A percentile compares a stretch with the other conserved stretches of the same genome.
Conservation (phyloP, 345 rosid species). For the Brassica nigra region DNA sequence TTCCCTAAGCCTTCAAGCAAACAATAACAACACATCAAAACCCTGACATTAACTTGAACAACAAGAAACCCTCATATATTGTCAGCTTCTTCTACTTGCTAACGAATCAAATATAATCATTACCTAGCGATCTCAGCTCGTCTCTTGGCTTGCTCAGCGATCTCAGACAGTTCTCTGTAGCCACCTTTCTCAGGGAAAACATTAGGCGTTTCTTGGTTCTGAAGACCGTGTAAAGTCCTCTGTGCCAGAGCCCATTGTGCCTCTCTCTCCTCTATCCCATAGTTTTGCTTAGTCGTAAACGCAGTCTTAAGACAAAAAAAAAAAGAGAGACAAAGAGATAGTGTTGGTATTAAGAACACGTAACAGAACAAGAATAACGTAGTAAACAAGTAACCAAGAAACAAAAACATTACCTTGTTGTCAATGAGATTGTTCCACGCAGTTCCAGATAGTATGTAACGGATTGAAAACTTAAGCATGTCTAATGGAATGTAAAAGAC, state of each 20-base stretch:
- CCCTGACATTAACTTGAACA: constrained; percentile 4
- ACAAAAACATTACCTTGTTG: constrained; percentile 59
- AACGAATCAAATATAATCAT: neutral
- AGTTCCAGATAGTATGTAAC: constrained; percentile 76
- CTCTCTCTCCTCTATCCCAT: constrained; percentile 82
- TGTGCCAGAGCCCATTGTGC: constrained; percentile 93
- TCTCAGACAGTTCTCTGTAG: constrained; percentile 73
- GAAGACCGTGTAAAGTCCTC: constrained; percentile 84
- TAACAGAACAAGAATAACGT: constrained; percentile 2
- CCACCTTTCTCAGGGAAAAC: constrained; percentile 60
- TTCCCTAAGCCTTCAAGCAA: constrained; percentile 64
- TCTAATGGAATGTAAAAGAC: constrained; percentile 81
- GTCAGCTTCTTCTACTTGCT: neutral
- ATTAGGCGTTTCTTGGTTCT: constrained; percentile 51
- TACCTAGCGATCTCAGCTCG: constrained; percentile 91
- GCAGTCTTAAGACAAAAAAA: constrained; percentile 53
- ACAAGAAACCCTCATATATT: constrained; percentile 6
- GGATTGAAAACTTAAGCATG: constrained; percentile 67
- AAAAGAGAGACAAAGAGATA: neutral
- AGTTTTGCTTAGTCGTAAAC: constrained; percentile 86
- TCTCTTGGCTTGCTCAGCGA: constrained; percentile 89
- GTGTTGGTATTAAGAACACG: neutral
- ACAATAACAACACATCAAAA: constrained; percentile 3
- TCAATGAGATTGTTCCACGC: constrained; percentile 80
- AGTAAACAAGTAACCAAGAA: neutral